Evolutionary conservation across 1,284 basidiomycete species (phyloP), one percentile per base, ranked within the genome.

Genomic region (Apiotrichum siamense): DNA sequence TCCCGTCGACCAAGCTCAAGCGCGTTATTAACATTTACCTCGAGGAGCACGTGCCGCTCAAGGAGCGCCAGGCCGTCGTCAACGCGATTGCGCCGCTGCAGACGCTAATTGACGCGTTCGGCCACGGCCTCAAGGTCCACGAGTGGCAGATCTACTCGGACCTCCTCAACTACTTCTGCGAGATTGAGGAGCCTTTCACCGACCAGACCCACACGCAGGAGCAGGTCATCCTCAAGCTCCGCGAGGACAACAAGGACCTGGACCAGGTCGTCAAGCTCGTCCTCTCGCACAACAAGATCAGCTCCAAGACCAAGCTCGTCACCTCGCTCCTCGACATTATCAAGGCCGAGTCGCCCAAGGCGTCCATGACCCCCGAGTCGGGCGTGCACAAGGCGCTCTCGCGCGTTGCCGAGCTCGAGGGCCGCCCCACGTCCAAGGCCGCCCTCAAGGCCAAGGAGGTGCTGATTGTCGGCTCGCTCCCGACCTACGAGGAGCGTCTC

Each of bases 361-460:
- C 86, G 6, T 83, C 84, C 55, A 73, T 83, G 12, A 65, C 61
- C 43, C 59, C 61, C 41, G 72, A 73, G 54, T 68, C 63, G 50
- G 59, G 64, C 21, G 60, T 75, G 53, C 66, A 66, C 61, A 61
- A 63, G 32, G 69, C 67, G 7, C 62, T 75, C 24, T 58, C 55
- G 44, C 64, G 73, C 45, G 55, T 75, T 9, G 65, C 93, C 44
- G 81, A 81, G 33, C 81, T 98, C 37, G 92, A 96, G 73, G 84
- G 87, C 46, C 87, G 73, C 54, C 88, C 88, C 7, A 92, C 91
- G 12, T 87, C 84, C 38, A 80, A 85, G 62, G 92, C 96, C 46
- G 83, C 93, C 3, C 78, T 99, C 64, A 98, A 97, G 77, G 94
- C 96, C 43, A 87, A 96, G 47, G 96, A 99, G 77, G 96, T 97